Percentiles rank a stretch among this genome's conserved stretches.
Conservation (phyloP, 768 basidiomycete genomes). For the Mycena kentingensis region DNA sequence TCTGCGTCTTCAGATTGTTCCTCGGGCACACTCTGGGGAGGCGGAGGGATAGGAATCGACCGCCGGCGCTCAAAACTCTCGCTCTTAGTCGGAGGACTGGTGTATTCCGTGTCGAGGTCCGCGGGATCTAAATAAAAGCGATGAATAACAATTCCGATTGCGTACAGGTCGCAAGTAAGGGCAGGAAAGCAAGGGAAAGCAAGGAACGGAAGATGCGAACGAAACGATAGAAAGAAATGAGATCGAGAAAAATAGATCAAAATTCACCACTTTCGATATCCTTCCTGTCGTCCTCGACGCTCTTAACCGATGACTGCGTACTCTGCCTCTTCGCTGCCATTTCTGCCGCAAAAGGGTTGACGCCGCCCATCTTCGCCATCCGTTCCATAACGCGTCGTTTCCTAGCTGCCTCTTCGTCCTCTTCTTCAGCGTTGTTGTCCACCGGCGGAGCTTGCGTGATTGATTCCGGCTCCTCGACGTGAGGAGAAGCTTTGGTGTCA, state of each 20-base stretch:
- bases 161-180: not conserved
- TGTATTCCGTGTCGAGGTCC: not conserved
- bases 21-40: not conserved
- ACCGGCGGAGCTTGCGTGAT: not conserved
- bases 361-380: conserved; percentile 53
- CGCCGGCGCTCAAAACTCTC: not conserved
- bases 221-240: conserved; percentile 19
- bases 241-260: conserved; percentile 31
- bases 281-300: conserved; percentile 21
- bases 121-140: conserved; percentile 12
- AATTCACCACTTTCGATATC: conserved; percentile 41
- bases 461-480: not conserved
- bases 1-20: not conserved
- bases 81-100: not conserved
- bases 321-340: conserved; percentile 28
- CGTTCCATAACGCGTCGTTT: conserved; percentile 60
- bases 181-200: not conserved
- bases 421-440: conserved; percentile 28
- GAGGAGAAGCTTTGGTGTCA: conserved; percentile 16
- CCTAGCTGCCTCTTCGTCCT: conserved; percentile 56
- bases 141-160: conserved; percentile 14
- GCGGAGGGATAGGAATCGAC: not conserved
- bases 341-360: conserved; percentile 53
- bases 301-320: conserved; percentile 9
- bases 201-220: not conserved